A percentile compares a stretch with the other conserved stretches of the same genome.
Evolutionary conservation across 768 basidiomycete genomes (phyloP).

Genomic region (Strobilomyces dryophilus): DNA sequence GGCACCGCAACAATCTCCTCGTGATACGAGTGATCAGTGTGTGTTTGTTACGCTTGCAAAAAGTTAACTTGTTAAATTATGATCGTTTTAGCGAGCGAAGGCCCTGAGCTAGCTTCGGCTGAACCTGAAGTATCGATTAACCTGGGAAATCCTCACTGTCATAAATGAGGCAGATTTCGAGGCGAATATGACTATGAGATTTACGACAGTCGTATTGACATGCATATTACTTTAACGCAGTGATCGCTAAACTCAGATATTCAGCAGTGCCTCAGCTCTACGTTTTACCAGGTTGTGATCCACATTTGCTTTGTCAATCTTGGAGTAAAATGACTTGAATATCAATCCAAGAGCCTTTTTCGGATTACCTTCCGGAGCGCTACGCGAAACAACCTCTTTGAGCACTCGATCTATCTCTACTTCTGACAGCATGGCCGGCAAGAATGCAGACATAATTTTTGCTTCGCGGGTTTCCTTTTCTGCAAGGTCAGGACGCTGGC

Average conservation of each 20-base stretch:
- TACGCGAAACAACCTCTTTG: conserved; percentile 34
- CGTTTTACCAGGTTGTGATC: conserved; percentile 54
- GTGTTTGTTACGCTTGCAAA: conserved; percentile 1
- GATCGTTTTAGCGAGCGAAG: not conserved
- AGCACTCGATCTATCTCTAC: conserved; percentile 53
- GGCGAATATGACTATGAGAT: conserved; percentile 1
- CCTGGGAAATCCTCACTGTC: not conserved
- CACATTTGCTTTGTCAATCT: conserved; percentile 56
- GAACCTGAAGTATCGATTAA: conserved; percentile 1
- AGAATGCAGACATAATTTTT: conserved; percentile 47
- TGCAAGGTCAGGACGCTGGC: conserved; percentile 62
- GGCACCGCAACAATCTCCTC: conserved; percentile 3
- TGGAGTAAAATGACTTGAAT: conserved; percentile 60
- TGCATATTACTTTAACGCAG: not conserved
- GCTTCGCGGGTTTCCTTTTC: conserved; percentile 57
- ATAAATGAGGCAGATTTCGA: conserved; percentile 1
- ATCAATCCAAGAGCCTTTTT: conserved; percentile 40
- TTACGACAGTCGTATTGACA: not conserved
- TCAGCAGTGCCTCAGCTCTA: conserved; percentile 41
- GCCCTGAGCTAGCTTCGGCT: not conserved
- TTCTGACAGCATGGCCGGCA: conserved; percentile 59
- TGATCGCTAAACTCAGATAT: conserved; percentile 2
- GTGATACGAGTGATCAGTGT: conserved; percentile 13
- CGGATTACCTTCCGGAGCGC: conserved; percentile 16
- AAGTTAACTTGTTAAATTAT: not conserved